Percentiles rank a stretch among this genome's conserved stretches.
Conservation (phyloP, 2,329 filamentous ascomycete genomes). For the Talaromyces sp. region DNA sequence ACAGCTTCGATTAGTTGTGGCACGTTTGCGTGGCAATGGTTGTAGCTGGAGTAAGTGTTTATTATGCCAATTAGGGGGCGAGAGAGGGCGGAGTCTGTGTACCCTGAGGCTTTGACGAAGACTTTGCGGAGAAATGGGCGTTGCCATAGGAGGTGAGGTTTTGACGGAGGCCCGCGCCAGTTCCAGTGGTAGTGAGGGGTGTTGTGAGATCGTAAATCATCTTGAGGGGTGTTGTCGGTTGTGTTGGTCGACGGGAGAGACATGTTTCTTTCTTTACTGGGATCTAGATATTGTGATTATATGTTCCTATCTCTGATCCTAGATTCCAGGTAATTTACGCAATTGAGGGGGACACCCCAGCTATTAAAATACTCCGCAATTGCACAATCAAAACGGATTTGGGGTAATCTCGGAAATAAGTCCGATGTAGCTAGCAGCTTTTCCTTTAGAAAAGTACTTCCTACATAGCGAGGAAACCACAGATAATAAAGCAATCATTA, state of each 20-base stretch:
- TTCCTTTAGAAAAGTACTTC: not conserved
- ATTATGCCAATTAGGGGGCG: slow-evolving; percentile 72
- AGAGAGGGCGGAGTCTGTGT: slow-evolving; percentile 68
- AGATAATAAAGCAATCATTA: not conserved
- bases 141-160: slow-evolving; percentile 70
- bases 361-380: not conserved
- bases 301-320: not conserved
- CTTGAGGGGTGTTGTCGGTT: not conserved
- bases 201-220: slow-evolving; percentile 62
- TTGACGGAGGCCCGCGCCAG: slow-evolving; percentile 60
- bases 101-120: slow-evolving; percentile 74
- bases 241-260: not conserved
- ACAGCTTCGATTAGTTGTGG: slow-evolving; percentile 70
- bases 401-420: not conserved
- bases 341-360: not conserved
- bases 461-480: no score
- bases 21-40: slow-evolving; percentile 71
- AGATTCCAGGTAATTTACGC: not conserved
- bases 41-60: slow-evolving; percentile 71
- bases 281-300: not conserved
- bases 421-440: not conserved
- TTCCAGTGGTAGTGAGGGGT: slow-evolving; percentile 52
- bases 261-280: not conserved
- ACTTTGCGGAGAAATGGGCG: slow-evolving; percentile 73
- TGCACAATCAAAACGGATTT: slow-evolving; percentile 2